Evolutionary conservation across 1,284 basidiomycete species (phyloP).

Genomic region (Ganoderma sinense): DNA sequence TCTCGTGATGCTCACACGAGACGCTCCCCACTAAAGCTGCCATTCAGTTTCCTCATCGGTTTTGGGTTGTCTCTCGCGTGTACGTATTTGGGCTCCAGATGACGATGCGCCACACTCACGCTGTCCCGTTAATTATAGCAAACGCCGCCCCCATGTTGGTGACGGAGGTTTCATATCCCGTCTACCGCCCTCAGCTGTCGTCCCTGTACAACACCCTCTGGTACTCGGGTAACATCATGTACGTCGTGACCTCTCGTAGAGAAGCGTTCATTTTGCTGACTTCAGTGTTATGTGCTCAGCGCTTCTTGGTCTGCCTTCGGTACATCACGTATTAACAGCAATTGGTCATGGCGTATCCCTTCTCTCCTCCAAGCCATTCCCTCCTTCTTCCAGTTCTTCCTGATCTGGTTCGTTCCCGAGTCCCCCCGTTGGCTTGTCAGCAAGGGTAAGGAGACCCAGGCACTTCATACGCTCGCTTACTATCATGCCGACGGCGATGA

Average conservation of each 20-base stretch:
- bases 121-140: slow-evolving; percentile 41
- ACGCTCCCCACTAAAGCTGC: slow-evolving; percentile 7
- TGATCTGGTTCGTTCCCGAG: slow-evolving; percentile 72
- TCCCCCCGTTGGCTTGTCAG: slow-evolving; percentile 76
- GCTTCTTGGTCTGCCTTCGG: slow-evolving; percentile 83
- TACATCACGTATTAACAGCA: slow-evolving; percentile 67
- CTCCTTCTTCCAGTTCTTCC: slow-evolving; percentile 63
- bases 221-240: slow-evolving; percentile 81
- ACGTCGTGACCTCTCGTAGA: slow-evolving; percentile 31
- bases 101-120: slow-evolving; percentile 1
- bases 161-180: slow-evolving; percentile 80
- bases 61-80: slow-evolving; percentile 80
- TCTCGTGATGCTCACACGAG: slow-evolving; percentile 17
- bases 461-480: slow-evolving; percentile 69
- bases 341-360: slow-evolving; percentile 82
- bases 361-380: slow-evolving; percentile 72
- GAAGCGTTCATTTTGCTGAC: slow-evolving; percentile 17
- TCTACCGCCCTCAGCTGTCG: slow-evolving; percentile 76
- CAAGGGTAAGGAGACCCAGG: slow-evolving; percentile 69
- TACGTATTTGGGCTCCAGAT: slow-evolving; percentile 32
- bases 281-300: slow-evolving; percentile 39
- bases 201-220: slow-evolving; percentile 83
- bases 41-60: slow-evolving; percentile 72
- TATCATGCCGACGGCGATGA: slow-evolving; percentile 80
- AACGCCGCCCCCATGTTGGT: slow-evolving; percentile 79